Evolutionary conservation across 176 grass and related monocot species (phyloP).

Genomic region (Oryza coarctata): DNA sequence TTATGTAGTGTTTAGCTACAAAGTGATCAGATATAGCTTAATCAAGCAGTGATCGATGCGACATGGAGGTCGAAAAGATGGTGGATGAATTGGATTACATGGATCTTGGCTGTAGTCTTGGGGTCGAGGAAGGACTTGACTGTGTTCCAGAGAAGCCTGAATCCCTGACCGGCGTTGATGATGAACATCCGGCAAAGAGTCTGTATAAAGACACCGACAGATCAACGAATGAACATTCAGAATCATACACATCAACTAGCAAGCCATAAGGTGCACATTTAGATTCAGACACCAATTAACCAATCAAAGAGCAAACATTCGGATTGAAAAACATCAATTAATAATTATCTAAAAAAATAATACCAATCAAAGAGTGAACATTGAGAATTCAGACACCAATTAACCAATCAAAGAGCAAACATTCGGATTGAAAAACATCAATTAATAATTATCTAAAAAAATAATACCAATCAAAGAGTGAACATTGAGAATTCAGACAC

Average conservation of each 20-base stretch:
- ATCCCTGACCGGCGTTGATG: constrained; percentile 90
- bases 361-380: neutral
- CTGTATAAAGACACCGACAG: constrained; percentile 25
- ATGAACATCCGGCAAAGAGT: constrained; percentile 98
- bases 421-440: neutral
- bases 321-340: neutral
- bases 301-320: neutral
- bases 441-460: too few relatives aligned
- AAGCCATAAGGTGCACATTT: neutral
- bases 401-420: neutral
- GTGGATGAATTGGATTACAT: constrained; percentile 44
- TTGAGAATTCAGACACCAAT: neutral
- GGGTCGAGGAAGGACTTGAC: constrained; percentile 97
- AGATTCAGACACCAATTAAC: neutral
- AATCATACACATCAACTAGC: neutral
- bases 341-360: too few relatives aligned
- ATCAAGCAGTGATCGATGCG: neutral
- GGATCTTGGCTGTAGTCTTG: constrained; percentile 92
- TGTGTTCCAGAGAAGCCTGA: constrained; percentile 95
- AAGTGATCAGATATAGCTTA: neutral
- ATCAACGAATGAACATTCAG: neutral
- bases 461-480: neutral
- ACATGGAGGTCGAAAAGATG: neutral
- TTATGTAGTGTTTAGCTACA: neutral
- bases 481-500: neutral